These are phyloP conservation scores for Chiua sp. DNA, from an alignment of 1,284 basidiomycete species.

Conservation along the genomic window DNA sequence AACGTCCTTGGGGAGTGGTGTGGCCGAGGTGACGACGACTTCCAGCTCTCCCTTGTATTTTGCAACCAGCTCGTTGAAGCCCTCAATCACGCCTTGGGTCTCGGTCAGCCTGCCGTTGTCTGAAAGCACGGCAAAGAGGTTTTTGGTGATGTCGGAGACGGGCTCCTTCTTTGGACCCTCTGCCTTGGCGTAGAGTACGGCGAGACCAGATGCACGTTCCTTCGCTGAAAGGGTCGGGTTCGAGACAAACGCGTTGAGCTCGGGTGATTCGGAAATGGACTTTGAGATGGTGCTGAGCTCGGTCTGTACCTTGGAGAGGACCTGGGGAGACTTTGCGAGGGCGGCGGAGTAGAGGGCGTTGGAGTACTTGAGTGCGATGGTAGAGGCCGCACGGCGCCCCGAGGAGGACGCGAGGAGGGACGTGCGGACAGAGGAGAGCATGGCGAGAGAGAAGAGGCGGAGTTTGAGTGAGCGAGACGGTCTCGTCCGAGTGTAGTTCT, in stretches of 20 bases:
- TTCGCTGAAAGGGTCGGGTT: conserved; percentile 90
- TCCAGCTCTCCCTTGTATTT: conserved; percentile 94
- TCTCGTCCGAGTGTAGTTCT: conserved; percentile 15
- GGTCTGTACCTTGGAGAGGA: conserved; percentile 80
- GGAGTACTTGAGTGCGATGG: conserved; percentile 91
- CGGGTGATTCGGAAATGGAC: conserved; percentile 67
- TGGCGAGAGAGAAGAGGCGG: conserved; percentile 10
- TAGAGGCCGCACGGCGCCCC: conserved; percentile 68
- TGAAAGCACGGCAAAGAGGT: conserved; percentile 89
- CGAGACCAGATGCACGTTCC: conserved; percentile 78
- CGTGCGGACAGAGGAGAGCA: conserved; percentile 47
- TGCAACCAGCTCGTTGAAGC: conserved; percentile 90
- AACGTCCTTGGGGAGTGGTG: conserved; percentile 77
- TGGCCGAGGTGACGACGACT: conserved; percentile 90
- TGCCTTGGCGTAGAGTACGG: conserved; percentile 65
- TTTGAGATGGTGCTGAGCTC: conserved; percentile 79
- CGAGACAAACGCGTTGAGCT: conserved; percentile 73
- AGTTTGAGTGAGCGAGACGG: conserved; percentile 14
- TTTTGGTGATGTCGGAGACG: conserved; percentile 89
- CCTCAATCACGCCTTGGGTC: conserved; percentile 87
- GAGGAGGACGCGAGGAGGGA: conserved; percentile 49
- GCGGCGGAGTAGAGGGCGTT: conserved; percentile 94
- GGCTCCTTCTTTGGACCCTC: conserved; percentile 73
- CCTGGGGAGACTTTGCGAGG: conserved; percentile 81
- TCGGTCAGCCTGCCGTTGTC: conserved; percentile 93